Evolutionary conservation across 768 basidiomycete genomes (phyloP), one percentile per base, ranked within the genome.

Genomic region (Naganishia friedmannii): DNA sequence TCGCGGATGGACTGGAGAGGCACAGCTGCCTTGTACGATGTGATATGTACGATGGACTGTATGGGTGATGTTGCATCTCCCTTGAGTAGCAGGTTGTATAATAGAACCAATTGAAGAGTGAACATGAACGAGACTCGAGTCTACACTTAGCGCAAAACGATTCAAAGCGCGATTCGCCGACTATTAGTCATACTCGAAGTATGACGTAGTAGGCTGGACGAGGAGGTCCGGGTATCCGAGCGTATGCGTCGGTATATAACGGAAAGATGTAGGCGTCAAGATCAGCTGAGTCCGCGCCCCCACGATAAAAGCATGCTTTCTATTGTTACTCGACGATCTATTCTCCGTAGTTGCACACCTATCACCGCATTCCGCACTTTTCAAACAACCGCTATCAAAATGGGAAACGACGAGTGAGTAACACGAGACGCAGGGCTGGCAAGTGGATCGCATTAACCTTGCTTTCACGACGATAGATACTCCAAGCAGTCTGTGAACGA

Each of bases 381-480:
- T 39, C 67, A 70, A 67, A 70, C 70, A 28, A 73, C 73, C 53
- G 32, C 67, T 53, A 68, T 65, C 67, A 76, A 67, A 51, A 79
- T 81, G 79, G 76, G 79, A 39, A 68, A 66, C 66, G 91, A 93
- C 81, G 88, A 91, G 8, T 92, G 86, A 88, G 74, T 86, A 65
- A 87, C 89, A 29, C 4, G 23, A 51, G 48, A 13, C 15, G 42
- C 15, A 42, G 23, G 23, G n/a, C 7, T 23, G 48, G 48, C 15
- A n/a, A 46, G 45, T 21, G 45, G 45, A 17, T 15, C 45, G 13
- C 15, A 39, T 42, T 45, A 12, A 42, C 8, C 42, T 63, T 2
- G 42, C 3, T 23, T 23, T 10, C 9, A 42, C 13, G 15, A 4
- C 60, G 37, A 26, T 34, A 66, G 66, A 58, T 71, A 71, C 70